phyloP scores from a whole-genome alignment of 2,329 filamentous ascomycete genomes.

The Delphinella strobiligena region DNA sequence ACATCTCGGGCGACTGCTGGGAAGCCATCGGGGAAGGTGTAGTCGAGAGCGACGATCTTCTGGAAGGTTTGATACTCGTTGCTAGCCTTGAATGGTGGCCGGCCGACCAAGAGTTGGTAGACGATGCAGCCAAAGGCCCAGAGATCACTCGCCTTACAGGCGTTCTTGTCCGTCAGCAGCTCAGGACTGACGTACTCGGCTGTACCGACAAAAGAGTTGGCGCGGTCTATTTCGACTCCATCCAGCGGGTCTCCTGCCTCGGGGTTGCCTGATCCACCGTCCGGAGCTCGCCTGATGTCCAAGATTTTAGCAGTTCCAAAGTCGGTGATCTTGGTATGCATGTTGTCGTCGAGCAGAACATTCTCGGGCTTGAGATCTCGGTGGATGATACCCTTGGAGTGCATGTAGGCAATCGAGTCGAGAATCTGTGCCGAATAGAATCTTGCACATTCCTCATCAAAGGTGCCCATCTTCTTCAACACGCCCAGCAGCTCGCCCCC shows the following conservation, averaged over 20 bases:
- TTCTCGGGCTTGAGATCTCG: constrained; percentile 96
- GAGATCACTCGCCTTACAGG: constrained; percentile 92
- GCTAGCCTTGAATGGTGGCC: constrained; percentile 88
- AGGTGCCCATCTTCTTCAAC: constrained; percentile 85
- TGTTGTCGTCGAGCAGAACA: constrained; percentile 83
- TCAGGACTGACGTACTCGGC: constrained; percentile 98
- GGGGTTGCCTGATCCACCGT: constrained; percentile 19
- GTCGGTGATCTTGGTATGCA: constrained; percentile 98
- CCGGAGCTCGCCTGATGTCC: constrained; percentile 35
- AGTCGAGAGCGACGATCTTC: constrained; percentile 90
- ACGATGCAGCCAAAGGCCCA: constrained; percentile 99
- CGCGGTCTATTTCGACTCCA: constrained; percentile 54
- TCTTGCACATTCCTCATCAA: constrained; percentile 84
- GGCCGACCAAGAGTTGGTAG: constrained; percentile 88
- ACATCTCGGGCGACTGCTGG: constrained; percentile 76
- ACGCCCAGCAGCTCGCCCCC: constrained; percentile 87
- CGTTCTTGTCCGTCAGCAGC: constrained; percentile 89
- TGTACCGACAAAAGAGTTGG: constrained; percentile 92
- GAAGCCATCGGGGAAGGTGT: constrained; percentile 83
- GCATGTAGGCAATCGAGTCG: constrained; percentile 96
- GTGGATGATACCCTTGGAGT: constrained; percentile 89
- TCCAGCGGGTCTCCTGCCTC: constrained; percentile 40
- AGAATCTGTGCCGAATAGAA: constrained; percentile 96
- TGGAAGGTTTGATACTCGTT: constrained; percentile 98
- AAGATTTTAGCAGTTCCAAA: constrained; percentile 97